Evolutionary conservation across 768 basidiomycete species (phyloP).

Genomic region (Boletus reticuloceps): DNA sequence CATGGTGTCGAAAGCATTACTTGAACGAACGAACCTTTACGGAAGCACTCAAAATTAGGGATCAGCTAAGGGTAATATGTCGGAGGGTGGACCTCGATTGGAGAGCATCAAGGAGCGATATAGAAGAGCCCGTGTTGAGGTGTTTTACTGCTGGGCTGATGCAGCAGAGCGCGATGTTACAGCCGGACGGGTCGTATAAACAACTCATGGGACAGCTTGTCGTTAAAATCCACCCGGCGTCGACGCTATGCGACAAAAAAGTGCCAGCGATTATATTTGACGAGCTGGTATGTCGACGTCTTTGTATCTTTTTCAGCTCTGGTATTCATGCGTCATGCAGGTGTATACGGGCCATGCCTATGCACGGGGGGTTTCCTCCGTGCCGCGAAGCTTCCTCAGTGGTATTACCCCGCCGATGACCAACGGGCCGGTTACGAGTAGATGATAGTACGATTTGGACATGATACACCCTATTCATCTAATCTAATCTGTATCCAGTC

Average conservation of each 20-base stretch:
- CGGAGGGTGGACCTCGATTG: slow-evolving; percentile 59
- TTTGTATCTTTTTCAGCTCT: background rate
- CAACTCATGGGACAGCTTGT: slow-evolving; percentile 72
- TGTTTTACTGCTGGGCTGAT: slow-evolving; percentile 75
- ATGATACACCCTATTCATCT: background rate
- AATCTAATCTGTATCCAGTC: slow-evolving; percentile 10
- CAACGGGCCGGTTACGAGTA: slow-evolving; percentile 10
- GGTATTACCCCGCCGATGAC: slow-evolving; percentile 12
- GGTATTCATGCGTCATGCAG: slow-evolving; percentile 35
- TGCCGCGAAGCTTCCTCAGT: slow-evolving; percentile 57
- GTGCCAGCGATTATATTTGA: slow-evolving; percentile 88
- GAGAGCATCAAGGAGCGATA: slow-evolving; percentile 55
- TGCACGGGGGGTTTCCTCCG: slow-evolving; percentile 85
- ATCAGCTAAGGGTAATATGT: slow-evolving; percentile 73
- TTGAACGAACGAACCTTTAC: slow-evolving; percentile 78
- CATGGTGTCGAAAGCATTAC: slow-evolving; percentile 85
- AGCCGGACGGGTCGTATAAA: slow-evolving; percentile 86
- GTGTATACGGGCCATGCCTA: slow-evolving; percentile 83
- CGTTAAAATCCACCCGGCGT: slow-evolving; percentile 91
- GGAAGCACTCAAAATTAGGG: slow-evolving; percentile 75
- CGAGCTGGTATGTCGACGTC: slow-evolving; percentile 67
- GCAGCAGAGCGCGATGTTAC: slow-evolving; percentile 80
- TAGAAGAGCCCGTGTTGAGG: slow-evolving; percentile 65
- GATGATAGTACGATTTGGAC: slow-evolving; percentile 9
- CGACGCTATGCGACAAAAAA: slow-evolving; percentile 76